Conservation (phyloP, 257 asterid genomes). For the Capsicum rhomboideum region DNA sequence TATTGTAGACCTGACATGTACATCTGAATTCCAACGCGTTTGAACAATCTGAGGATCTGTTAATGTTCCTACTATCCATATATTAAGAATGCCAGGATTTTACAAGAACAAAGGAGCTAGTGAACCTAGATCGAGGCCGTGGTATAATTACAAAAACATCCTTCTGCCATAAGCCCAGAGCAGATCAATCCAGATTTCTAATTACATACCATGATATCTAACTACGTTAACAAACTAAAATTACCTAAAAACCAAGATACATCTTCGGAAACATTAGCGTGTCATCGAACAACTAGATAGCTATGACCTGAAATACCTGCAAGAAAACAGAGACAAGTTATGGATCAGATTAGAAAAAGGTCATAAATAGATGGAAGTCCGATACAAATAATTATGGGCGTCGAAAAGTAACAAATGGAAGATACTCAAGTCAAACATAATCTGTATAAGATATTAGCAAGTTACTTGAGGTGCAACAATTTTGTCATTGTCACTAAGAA, state of each 20-base stretch:
- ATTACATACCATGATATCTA: slow-evolving; percentile 10
- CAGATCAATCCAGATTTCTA: background rate
- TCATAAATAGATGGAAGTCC: background rate
- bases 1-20: slow-evolving; percentile 4
- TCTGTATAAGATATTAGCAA: background rate
- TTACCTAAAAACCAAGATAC: slow-evolving; percentile 16
- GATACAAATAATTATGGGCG: background rate
- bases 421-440: background rate
- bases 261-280: slow-evolving; percentile 19
- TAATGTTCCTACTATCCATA: background rate
- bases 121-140: slow-evolving; percentile 32
- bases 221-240: slow-evolving; percentile 18
- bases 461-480: background rate
- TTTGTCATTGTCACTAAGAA: background rate
- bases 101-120: background rate
- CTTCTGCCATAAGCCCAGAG: slow-evolving; percentile 16
- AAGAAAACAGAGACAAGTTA: background rate
- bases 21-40: background rate
- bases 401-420: background rate
- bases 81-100: background rate
- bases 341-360: background rate
- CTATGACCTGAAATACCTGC: slow-evolving; percentile 35
- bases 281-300: slow-evolving; percentile 19
- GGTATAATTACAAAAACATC: slow-evolving; percentile 31
- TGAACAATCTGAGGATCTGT: slow-evolving; percentile 4